phyloP scores from a whole-genome alignment of 1,284 basidiomycete genomes.

The Entoloma clypeatum region DNA sequence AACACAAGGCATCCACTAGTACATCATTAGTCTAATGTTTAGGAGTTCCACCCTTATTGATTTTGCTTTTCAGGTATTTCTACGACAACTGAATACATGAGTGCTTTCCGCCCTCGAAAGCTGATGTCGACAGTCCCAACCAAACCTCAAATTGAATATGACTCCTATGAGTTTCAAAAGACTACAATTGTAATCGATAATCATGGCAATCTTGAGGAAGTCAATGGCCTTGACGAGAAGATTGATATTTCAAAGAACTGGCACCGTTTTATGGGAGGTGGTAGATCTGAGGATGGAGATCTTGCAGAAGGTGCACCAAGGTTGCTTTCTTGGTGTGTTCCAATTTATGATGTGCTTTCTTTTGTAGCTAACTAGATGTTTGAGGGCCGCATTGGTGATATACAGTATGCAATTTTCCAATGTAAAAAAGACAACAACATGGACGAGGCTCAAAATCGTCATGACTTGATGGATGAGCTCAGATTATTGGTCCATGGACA shows the following conservation, averaged over 20 bases:
- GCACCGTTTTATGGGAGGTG: slow-evolving; percentile 13
- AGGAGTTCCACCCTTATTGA: neutral
- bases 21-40: neutral
- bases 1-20: slow-evolving; percentile 1
- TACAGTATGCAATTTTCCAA: slow-evolving; percentile 19
- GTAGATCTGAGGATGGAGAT: slow-evolving; percentile 14
- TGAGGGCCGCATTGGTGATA: slow-evolving; percentile 12
- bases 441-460: slow-evolving; percentile 4
- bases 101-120: slow-evolving; percentile 9
- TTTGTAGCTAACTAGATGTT: neutral
- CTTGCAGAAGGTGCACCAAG: slow-evolving; percentile 21
- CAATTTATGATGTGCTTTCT: neutral
- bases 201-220: slow-evolving; percentile 8
- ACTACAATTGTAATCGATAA: slow-evolving; percentile 2
- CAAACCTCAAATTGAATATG: slow-evolving; percentile 9
- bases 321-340: slow-evolving; percentile 19
- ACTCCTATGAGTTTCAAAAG: slow-evolving; percentile 10
- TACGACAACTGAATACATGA: slow-evolving; percentile 5
- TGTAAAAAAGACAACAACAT: slow-evolving; percentile 8
- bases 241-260: slow-evolving; percentile 20
- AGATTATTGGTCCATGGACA: slow-evolving; percentile 10
- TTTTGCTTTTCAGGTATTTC: slow-evolving; percentile 1
- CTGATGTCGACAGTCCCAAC: neutral
- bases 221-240: slow-evolving; percentile 6
- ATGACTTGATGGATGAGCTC: slow-evolving; percentile 17